A percentile compares a stretch with the other conserved stretches of the same genome.
These are phyloP conservation scores for Pseudogymnoascus destructans DNA, from an alignment of 2,329 filamentous ascomycete genomes.

Conservation along the genomic window DNA sequence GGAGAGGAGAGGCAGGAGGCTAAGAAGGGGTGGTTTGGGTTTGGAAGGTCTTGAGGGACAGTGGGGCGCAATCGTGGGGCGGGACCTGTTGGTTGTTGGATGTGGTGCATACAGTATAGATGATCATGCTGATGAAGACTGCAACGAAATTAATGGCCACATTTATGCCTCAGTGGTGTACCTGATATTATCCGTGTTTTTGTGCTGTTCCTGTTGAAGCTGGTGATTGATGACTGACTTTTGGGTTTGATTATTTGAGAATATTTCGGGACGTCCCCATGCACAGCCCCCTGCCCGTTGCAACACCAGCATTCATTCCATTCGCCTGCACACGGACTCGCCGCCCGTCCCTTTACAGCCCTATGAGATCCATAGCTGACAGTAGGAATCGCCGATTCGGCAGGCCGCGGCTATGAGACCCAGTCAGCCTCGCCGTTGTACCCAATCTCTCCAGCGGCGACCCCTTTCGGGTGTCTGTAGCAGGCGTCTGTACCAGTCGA, in stretches of 20 bases:
- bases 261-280: not conserved
- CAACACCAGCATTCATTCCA: not conserved
- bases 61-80: not conserved
- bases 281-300: not conserved
- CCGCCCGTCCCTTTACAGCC: not conserved
- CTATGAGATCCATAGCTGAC: not conserved
- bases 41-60: slow-evolving; percentile 28
- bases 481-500: not conserved
- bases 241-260: not conserved
- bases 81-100: not conserved
- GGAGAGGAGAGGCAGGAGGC: slow-evolving; percentile 31
- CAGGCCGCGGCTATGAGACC: not conserved
- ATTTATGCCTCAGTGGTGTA: not conserved
- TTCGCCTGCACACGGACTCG: not conserved
- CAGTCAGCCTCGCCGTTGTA: not conserved
- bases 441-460: not conserved
- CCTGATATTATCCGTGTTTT: not conserved
- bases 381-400: not conserved
- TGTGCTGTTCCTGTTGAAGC: not conserved
- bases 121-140: not conserved
- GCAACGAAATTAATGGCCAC: not conserved
- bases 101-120: not conserved
- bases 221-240: not conserved
- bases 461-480: not conserved
- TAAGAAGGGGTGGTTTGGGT: slow-evolving; percentile 70